Evolutionary conservation across 148 eudicot genomes (phyloP).

Genomic region (Hydrangea macrophylla): DNA sequence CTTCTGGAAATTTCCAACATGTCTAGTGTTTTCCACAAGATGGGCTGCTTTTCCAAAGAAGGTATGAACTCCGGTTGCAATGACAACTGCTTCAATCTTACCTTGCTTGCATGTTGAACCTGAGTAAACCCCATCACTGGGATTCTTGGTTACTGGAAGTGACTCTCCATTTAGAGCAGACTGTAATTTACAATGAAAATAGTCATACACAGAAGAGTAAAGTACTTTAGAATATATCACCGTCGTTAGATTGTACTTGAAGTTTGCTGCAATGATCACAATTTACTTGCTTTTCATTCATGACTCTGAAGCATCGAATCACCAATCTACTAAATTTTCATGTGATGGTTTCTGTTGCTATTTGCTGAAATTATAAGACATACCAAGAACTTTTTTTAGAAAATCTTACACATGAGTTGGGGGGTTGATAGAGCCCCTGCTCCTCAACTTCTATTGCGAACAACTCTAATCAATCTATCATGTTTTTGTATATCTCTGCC

Average conservation of each 20-base stretch:
- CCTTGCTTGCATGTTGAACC: conserved; percentile 90
- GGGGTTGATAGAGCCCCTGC: no score
- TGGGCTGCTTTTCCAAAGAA: conserved; percentile 93
- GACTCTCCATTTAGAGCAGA: conserved; percentile 88
- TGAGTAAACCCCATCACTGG: conserved; percentile 66
- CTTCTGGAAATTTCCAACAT: conserved; percentile 85
- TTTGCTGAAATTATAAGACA: no score
- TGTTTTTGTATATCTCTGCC: no score
- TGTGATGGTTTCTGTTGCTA: neutral
- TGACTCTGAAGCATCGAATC: neutral
- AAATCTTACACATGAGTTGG: no score
- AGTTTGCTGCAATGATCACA: no score
- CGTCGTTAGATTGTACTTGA: neutral
- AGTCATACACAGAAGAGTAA: neutral
- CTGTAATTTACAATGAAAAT: conserved; percentile 24
- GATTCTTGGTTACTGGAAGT: conserved; percentile 68
- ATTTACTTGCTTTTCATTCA: neutral
- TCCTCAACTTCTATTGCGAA: no score
- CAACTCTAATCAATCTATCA: no score
- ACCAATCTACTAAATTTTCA: neutral
- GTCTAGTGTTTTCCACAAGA: conserved; percentile 69
- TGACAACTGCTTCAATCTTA: conserved; percentile 72
- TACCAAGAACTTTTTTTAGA: no score
- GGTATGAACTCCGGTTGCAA: conserved; percentile 75
- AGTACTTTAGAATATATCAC: neutral